Conservation (phyloP, 1,284 basidiomycete genomes). For the Somion occarium region DNA sequence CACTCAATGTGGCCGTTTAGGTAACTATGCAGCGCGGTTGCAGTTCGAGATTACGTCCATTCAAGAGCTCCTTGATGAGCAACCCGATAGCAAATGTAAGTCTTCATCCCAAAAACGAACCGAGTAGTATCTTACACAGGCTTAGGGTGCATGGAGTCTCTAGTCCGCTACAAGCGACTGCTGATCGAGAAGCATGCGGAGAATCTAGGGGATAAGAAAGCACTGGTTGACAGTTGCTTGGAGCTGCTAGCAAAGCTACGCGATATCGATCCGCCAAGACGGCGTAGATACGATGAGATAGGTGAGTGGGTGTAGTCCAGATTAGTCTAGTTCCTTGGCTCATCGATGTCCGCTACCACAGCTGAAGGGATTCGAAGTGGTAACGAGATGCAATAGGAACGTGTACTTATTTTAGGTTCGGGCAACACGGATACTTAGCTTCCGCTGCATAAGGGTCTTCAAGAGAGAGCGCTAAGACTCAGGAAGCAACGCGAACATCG, state of each 20-base stretch:
- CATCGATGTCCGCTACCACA: no score
- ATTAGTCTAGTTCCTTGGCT: no score
- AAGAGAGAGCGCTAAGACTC: no score
- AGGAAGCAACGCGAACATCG: no score
- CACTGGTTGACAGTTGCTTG: conserved; percentile 45
- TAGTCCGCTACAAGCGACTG: conserved; percentile 76
- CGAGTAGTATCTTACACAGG: no score
- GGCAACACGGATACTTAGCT: no score
- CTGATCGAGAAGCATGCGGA: conserved; percentile 40
- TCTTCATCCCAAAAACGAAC: background rate
- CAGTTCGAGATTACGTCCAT: conserved; percentile 80
- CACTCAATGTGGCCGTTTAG: conserved; percentile 21
- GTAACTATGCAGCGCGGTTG: conserved; percentile 52
- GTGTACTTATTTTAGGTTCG: no score
- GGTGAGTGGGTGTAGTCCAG: conserved; percentile 34
- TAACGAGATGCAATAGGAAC: no score
- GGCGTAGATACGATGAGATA: conserved; percentile 58
- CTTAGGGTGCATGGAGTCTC: conserved; percentile 92
- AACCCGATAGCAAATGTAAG: conserved; percentile 93
- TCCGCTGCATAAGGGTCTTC: no score
- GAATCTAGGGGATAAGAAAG: conserved; percentile 25
- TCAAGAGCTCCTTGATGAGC: conserved; percentile 82
- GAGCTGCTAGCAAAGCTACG: conserved; percentile 48
- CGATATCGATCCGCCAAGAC: conserved; percentile 54
- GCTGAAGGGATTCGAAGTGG: no score